A percentile compares a stretch with the other conserved stretches of the same genome.
phyloP scores from a whole-genome alignment of 2,329 filamentous ascomycete genomes.

The Monosporascus cannonballus region DNA sequence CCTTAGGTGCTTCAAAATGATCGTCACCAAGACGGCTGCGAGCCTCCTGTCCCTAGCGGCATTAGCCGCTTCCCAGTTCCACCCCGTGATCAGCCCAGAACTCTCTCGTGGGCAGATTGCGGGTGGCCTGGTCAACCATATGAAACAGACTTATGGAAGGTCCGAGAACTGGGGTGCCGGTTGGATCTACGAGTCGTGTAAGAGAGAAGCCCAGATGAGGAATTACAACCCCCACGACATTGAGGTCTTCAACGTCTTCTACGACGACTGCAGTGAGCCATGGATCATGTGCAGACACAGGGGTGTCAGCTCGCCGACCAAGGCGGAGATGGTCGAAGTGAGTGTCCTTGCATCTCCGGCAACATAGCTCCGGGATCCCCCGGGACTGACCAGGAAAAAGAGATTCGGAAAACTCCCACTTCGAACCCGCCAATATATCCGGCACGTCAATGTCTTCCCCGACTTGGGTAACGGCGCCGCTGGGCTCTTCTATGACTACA shows the following conservation, averaged over 20 bases:
- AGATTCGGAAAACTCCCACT: slow-evolving; percentile 24
- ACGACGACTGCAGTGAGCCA: slow-evolving; percentile 19
- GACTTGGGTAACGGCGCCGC: slow-evolving; percentile 7
- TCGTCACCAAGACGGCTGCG: not conserved
- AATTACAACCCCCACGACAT: slow-evolving; percentile 16
- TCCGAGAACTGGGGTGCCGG: slow-evolving; percentile 11
- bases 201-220: slow-evolving; percentile 5
- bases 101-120: not conserved
- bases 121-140: not conserved
- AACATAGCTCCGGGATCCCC: slow-evolving; percentile 4
- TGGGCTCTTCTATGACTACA: slow-evolving; percentile 11
- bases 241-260: slow-evolving; percentile 20
- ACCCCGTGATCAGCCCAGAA: not conserved
- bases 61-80: not conserved
- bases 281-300: slow-evolving; percentile 28
- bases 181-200: slow-evolving; percentile 17
- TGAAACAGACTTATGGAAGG: not conserved
- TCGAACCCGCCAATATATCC: slow-evolving; percentile 20
- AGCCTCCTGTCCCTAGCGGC: not conserved
- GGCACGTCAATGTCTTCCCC: slow-evolving; percentile 17
- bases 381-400: slow-evolving; percentile 15
- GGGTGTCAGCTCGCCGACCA: slow-evolving; percentile 11
- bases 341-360: slow-evolving; percentile 17
- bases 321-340: slow-evolving; percentile 18
- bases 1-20: not conserved